Base-by-base conservation (phyloP, 1,139 yeast genomes). In the Yamadazyma conglobata region DNA sequence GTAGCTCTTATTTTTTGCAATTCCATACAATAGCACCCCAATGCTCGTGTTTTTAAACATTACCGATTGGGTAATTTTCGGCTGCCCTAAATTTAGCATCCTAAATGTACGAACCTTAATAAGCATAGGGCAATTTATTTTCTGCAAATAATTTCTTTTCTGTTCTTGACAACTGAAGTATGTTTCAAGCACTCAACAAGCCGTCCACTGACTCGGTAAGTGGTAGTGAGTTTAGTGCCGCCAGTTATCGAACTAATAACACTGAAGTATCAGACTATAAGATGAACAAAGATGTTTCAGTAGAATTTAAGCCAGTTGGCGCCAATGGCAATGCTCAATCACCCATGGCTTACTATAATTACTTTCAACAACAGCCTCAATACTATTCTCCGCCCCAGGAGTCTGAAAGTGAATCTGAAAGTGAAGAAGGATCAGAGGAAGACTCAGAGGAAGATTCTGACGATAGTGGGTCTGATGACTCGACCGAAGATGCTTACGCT, bases 181-280 rank as follows among this genome's bases (percentile, higher is more conserved):
- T 28, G 31, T 28, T 17, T 28, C 26, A 28, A 19, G 26, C 26
- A 10, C 14, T 22, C 13, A 19, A n/a, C 6, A 22, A 28, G 12
- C 25, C 19, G 12, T 19, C 37, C 13, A 31, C 33, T 20, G 32
- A 33, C 5, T 42, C 64, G n/a, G 40, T 48, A 18, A 48, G 48
- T 28, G 62, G 57, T 6, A 54, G 60, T 38, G 67, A 60, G 18
- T 56, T 60, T 28, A 60, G 55, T 58, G 42, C 55, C 19, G 45
- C 54, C 14, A 56, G 54, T 15, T 60, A 65, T 16, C 58, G 54
- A 19, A 58, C 67, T 5, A 60, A 63, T 22, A 47, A 53, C 33
- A 58, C 68, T 4, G 59, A 64, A 14, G 39, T 47, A 3, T 13
- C 40, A 39, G 11, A 26, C 10, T 18, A 10, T 9, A 27, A 15